Percentiles rank a stretch among this genome's conserved stretches.
phyloP scores from a whole-genome alignment of 2,329 filamentous ascomycete genomes.

The Cordyceps javanica region DNA sequence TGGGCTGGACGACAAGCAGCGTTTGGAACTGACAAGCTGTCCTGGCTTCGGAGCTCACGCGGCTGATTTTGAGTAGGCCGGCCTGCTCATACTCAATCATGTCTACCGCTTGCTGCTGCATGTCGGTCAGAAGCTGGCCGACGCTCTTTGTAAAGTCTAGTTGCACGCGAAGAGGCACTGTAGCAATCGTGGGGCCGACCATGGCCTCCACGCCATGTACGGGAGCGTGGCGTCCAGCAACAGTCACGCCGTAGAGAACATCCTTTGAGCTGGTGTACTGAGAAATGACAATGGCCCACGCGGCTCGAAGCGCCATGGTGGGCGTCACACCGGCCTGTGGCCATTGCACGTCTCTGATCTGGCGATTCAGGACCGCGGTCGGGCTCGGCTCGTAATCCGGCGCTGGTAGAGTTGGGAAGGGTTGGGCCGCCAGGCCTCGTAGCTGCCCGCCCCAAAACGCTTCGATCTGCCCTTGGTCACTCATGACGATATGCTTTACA shows the following conservation, averaged over 20 bases:
- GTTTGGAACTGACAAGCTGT: constrained; percentile 22
- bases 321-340: constrained; percentile 26
- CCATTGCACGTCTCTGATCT: constrained; percentile 21
- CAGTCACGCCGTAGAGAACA: constrained; percentile 48
- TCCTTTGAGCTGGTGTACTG: constrained; percentile 41
- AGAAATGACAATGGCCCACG: constrained; percentile 46
- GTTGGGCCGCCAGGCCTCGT: constrained; percentile 28
- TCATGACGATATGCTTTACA: constrained; percentile 34
- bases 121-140: constrained; percentile 35
- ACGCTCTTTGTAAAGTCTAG: constrained; percentile 34
- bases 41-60: constrained; percentile 9
- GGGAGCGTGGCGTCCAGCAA: constrained; percentile 43
- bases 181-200: constrained; percentile 49
- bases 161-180: constrained; percentile 42
- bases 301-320: constrained; percentile 45
- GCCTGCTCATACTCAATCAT: constrained; percentile 25
- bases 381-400: constrained; percentile 40
- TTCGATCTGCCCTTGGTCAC: constrained; percentile 16
- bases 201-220: constrained; percentile 40
- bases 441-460: constrained; percentile 35
- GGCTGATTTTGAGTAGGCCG: constrained; percentile 26
- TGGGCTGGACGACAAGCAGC: constrained; percentile 24
- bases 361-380: constrained; percentile 24
- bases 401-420: constrained; percentile 38
- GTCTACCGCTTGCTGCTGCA: constrained; percentile 20